phyloP scores from a whole-genome alignment of 2,329 filamentous ascomycete species.

The Aspergillus quadrilineatus region DNA sequence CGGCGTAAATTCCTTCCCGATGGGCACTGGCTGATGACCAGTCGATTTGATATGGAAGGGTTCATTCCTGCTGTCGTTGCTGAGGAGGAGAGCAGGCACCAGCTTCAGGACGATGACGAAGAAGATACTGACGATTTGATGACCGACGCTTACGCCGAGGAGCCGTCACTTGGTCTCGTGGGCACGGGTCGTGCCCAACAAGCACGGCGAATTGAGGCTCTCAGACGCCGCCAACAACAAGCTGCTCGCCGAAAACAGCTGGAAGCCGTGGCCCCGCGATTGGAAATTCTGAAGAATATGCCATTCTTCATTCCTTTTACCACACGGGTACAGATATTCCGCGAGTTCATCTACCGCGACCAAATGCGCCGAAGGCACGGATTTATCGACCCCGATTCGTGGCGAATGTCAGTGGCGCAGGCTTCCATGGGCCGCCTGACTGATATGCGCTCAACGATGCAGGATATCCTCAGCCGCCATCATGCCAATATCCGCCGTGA shows the following conservation, averaged over 20 bases:
- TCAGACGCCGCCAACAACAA: slow-evolving; percentile 65
- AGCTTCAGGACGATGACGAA: slow-evolving; percentile 63
- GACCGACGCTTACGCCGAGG: slow-evolving; percentile 35
- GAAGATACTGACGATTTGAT: slow-evolving; percentile 51
- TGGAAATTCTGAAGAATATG: slow-evolving; percentile 93
- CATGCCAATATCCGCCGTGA: slow-evolving; percentile 77
- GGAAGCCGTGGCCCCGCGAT: slow-evolving; percentile 76
- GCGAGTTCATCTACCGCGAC: slow-evolving; percentile 85
- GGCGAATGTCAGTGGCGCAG: slow-evolving; percentile 63
- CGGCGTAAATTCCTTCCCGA: slow-evolving; percentile 76
- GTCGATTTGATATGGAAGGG: slow-evolving; percentile 78
- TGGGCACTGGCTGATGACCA: slow-evolving; percentile 94
- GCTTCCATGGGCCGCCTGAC: slow-evolving; percentile 38
- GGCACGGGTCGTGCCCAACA: slow-evolving; percentile 63
- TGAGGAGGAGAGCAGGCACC: slow-evolving; percentile 77
- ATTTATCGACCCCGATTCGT: slow-evolving; percentile 68
- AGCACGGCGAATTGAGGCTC: slow-evolving; percentile 60
- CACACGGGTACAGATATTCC: slow-evolving; percentile 86
- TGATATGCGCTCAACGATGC: slow-evolving; percentile 40
- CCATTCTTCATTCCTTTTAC: slow-evolving; percentile 95
- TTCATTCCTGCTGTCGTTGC: slow-evolving; percentile 84
- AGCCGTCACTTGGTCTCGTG: slow-evolving; percentile 44
- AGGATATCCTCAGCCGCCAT: slow-evolving; percentile 56
- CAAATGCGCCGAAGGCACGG: slow-evolving; percentile 70
- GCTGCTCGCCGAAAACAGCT: slow-evolving; percentile 68